Evolutionary conservation across 768 basidiomycete species (phyloP).

Genomic region (Pluteus cervinus): DNA sequence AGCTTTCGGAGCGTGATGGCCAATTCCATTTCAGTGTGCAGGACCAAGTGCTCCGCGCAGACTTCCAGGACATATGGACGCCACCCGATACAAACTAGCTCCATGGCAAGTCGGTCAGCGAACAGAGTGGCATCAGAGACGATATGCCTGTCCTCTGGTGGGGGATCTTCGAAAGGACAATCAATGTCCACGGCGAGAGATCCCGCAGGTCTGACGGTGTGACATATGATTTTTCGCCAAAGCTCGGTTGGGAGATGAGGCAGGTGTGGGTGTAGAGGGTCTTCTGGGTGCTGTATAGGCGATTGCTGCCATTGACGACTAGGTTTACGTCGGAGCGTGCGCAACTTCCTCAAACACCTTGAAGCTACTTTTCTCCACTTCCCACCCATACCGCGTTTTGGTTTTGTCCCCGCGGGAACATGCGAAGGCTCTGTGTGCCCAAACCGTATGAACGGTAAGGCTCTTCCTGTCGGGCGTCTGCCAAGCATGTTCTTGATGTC

Average conservation of each 20-base stretch:
- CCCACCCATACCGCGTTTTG: too few species aligned
- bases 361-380: too few species aligned
- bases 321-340: too few species aligned
- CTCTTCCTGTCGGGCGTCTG: too few species aligned
- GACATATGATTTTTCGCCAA: constrained; percentile 34
- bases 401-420: too few species aligned
- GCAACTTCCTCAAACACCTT: too few species aligned
- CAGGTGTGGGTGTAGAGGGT: too few species aligned
- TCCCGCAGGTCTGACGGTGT: constrained; percentile 26
- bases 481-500: too few species aligned
- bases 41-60: constrained; percentile 32
- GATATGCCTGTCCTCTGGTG: constrained; percentile 20
- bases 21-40: constrained; percentile 30
- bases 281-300: too few species aligned
- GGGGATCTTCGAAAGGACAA: constrained; percentile 31
- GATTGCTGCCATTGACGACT: too few species aligned
- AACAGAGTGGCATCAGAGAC: constrained; percentile 24
- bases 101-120: constrained; percentile 22
- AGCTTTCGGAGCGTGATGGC: constrained; percentile 25
- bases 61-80: constrained; percentile 29
- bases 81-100: constrained; percentile 34
- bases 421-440: too few species aligned
- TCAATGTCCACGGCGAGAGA: constrained; percentile 25
- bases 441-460: too few species aligned
- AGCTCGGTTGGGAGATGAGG: constrained; percentile 27